phyloP scores from a whole-genome alignment of 352 stramenopile species.

The Pythium phragmitis region DNA sequence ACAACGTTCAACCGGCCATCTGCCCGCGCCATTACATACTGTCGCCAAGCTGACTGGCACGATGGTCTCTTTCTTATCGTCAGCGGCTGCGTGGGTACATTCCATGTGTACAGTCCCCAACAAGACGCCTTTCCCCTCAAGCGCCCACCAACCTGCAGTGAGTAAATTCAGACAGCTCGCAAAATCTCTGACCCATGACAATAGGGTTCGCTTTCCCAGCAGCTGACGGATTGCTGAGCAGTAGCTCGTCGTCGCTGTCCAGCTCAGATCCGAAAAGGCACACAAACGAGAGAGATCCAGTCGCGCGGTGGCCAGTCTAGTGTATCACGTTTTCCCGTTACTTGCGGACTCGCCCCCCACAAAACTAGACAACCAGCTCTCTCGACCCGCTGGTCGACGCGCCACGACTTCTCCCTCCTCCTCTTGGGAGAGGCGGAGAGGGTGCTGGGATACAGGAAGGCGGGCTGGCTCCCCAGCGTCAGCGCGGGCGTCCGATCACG shows the following conservation, averaged over 20 bases:
- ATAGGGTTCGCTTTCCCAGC: too few relatives aligned
- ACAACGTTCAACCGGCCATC: constrained; percentile 6
- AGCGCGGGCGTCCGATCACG: background rate
- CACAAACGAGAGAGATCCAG: constrained; percentile 5
- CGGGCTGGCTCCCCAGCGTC: background rate
- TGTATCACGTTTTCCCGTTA: background rate
- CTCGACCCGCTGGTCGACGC: background rate
- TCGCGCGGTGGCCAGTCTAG: background rate
- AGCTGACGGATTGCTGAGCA: background rate
- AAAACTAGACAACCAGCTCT: background rate
- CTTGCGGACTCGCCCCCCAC: background rate
- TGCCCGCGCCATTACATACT: constrained; percentile 8
- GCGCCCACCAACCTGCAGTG: too few relatives aligned
- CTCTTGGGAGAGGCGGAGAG: background rate
- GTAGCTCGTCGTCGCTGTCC: background rate
- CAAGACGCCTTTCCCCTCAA: too few relatives aligned
- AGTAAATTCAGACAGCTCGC: too few relatives aligned
- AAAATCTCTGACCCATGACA: too few relatives aligned
- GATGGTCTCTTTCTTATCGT: background rate
- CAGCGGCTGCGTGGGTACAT: constrained; percentile 1
- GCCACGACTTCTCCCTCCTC: background rate
- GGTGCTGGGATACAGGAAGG: background rate
- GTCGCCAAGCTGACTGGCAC: background rate
- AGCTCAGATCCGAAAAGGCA: background rate
- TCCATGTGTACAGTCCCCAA: too few relatives aligned